phyloP scores from a whole-genome alignment of 805 yeast genomes.

The Candida oleophila region DNA sequence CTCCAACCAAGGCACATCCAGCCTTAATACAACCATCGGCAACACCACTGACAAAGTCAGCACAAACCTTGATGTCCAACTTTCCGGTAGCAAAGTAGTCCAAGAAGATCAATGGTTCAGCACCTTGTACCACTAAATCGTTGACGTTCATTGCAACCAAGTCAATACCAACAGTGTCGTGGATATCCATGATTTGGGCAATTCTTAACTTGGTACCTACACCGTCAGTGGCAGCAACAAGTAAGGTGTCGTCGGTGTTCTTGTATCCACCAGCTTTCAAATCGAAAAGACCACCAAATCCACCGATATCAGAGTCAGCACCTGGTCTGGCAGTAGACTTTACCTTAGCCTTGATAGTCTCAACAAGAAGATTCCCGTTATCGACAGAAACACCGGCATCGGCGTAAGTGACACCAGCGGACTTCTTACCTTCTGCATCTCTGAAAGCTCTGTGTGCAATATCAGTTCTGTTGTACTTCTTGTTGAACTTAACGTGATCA shows the following conservation, averaged over 20 bases:
- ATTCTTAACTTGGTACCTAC: constrained; percentile 96
- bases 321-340: constrained; percentile 93
- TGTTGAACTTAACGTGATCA: constrained; percentile 65
- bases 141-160: constrained; percentile 99
- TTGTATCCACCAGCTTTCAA: constrained; percentile 81
- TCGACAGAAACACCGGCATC: constrained; percentile 98
- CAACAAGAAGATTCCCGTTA: constrained; percentile 87
- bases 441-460: constrained; percentile 96
- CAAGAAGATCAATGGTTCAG: constrained; percentile 92
- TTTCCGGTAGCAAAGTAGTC: constrained; percentile 97
- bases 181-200: constrained; percentile 86
- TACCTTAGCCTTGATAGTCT: constrained; percentile 85
- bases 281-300: constrained; percentile 97
- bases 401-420: constrained; percentile 74
- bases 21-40: constrained; percentile 94
- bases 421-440: constrained; percentile 34
- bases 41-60: constrained; percentile 89
- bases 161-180: constrained; percentile 98
- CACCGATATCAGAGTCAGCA: constrained; percentile 97
- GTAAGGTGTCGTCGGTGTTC: constrained; percentile 68
- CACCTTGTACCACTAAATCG: constrained; percentile 97
- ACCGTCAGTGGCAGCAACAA: constrained; percentile 98
- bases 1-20: constrained; percentile 98
- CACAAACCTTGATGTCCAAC: constrained; percentile 78
- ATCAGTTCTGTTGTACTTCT: constrained; percentile 84